Percentiles rank a stretch among this genome's conserved stretches.
Conservation (phyloP, 495 filamentous ascomycete species). For the Podospora tetraspora region DNA sequence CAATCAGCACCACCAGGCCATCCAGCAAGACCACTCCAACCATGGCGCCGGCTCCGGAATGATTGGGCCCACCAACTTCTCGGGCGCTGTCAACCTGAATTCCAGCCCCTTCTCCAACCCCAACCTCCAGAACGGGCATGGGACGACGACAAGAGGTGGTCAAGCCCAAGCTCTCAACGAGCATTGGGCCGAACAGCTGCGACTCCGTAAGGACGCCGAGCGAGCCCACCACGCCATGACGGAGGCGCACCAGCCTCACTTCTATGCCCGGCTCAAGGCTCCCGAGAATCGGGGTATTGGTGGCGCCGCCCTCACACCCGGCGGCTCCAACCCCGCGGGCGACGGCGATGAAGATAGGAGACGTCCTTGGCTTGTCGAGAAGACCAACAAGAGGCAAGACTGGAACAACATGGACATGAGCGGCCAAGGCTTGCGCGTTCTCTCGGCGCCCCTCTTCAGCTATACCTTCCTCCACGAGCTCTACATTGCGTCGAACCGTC, state of each 20-base stretch:
- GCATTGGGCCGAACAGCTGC: constrained; percentile 85
- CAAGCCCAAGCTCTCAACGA: constrained; percentile 55
- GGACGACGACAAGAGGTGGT: constrained; percentile 39
- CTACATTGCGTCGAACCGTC: constrained; percentile 85
- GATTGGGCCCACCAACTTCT: constrained; percentile 70
- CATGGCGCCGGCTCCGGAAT: constrained; percentile 51
- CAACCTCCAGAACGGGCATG: constrained; percentile 71
- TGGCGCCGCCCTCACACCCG: constrained; percentile 25
- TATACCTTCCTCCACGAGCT: constrained; percentile 85
- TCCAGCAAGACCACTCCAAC: constrained; percentile 67
- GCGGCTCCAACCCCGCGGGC: constrained; percentile 36
- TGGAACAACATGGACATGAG: constrained; percentile 92
- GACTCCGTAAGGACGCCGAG: constrained; percentile 66
- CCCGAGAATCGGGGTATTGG: constrained; percentile 55
- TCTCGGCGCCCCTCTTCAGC: constrained; percentile 70
- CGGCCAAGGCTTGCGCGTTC: constrained; percentile 80
- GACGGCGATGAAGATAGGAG: constrained; percentile 65
- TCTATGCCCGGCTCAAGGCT: constrained; percentile 50
- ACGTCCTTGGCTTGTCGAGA: constrained; percentile 50
- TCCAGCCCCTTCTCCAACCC: constrained; percentile 69
- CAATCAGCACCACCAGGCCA: constrained; percentile 64
- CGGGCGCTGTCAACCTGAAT: constrained; percentile 65
- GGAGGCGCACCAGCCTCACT: constrained; percentile 48
- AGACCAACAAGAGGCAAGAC: constrained; percentile 61
- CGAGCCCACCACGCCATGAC: constrained; percentile 63